phyloP scores from a whole-genome alignment of 2,329 filamentous ascomycete genomes.

The Metarhizium anisopliae region DNA sequence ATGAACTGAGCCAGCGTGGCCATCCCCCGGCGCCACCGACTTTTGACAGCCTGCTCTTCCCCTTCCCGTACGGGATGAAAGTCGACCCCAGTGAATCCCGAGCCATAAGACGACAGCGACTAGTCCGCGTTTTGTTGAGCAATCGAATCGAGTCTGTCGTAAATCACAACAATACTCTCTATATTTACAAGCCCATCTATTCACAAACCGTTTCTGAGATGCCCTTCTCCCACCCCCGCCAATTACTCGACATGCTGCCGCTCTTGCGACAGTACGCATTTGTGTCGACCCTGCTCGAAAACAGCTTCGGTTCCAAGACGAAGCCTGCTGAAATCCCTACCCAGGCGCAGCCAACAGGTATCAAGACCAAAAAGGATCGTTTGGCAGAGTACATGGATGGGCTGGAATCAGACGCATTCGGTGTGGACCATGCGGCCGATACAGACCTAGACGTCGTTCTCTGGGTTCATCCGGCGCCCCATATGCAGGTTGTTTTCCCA shows the following conservation, averaged over 20 bases:
- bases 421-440: neutral
- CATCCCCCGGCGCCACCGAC: conserved; percentile 28
- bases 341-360: neutral
- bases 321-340: conserved; percentile 1
- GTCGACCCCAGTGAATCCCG: conserved; percentile 51
- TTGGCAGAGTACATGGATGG: conserved; percentile 22
- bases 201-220: conserved; percentile 58
- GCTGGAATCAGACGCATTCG: neutral
- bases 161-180: conserved; percentile 51
- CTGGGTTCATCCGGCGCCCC: conserved; percentile 38
- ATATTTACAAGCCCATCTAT: conserved; percentile 65
- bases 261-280: conserved; percentile 67
- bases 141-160: conserved; percentile 21
- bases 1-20: conserved; percentile 19
- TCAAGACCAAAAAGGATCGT: conserved; percentile 22
- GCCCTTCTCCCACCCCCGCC: conserved; percentile 69
- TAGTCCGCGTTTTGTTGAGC: conserved; percentile 32
- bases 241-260: conserved; percentile 67
- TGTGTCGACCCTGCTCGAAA: conserved; percentile 53
- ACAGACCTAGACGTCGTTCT: conserved; percentile 44
- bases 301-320: conserved; percentile 42
- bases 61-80: conserved; percentile 35
- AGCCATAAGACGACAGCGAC: conserved; percentile 40
- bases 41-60: conserved; percentile 51
- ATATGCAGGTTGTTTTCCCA: conserved; percentile 45